Evolutionary conservation across 208 protist species (phyloP).

Genomic region (Leishmania guyanensis): DNA sequence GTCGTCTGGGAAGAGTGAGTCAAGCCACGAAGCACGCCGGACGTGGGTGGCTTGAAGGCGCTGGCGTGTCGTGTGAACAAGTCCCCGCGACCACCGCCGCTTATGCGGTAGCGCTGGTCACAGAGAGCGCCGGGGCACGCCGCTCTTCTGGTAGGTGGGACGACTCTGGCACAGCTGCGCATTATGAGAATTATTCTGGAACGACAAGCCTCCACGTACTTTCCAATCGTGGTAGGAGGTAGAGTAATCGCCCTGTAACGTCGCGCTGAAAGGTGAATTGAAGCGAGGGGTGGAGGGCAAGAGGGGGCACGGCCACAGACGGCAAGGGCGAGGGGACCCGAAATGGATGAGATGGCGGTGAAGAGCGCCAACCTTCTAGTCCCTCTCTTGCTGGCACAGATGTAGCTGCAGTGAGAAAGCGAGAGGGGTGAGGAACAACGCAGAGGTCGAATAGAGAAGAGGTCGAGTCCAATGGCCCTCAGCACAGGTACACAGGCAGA

Average conservation of each 20-base stretch:
- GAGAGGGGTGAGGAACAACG: neutral
- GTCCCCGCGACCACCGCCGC: conserved; percentile 60
- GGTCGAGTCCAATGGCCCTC: neutral
- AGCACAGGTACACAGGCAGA: neutral
- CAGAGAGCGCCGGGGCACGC: neutral
- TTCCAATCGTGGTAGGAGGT: neutral
- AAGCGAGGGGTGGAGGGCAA: neutral
- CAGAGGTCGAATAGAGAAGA: neutral
- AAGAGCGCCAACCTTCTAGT: neutral
- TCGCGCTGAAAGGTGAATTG: neutral
- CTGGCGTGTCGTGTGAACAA: conserved; percentile 41
- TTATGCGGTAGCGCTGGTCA: conserved; percentile 20
- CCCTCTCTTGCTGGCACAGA: neutral
- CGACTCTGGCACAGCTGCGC: neutral
- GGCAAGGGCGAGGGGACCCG: neutral
- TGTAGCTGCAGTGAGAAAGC: neutral
- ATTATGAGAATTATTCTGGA: neutral
- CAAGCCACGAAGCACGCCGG: conserved; percentile 48
- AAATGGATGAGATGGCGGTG: neutral
- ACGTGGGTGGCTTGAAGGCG: conserved; percentile 14
- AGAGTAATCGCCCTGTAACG: neutral
- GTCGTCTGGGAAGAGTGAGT: conserved; percentile 64
- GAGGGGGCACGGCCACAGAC: neutral
- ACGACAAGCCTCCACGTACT: neutral
- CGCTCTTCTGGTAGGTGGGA: neutral